Conservation (phyloP, 2,329 filamentous ascomycete species). For the Trichothecium roseum region DNA sequence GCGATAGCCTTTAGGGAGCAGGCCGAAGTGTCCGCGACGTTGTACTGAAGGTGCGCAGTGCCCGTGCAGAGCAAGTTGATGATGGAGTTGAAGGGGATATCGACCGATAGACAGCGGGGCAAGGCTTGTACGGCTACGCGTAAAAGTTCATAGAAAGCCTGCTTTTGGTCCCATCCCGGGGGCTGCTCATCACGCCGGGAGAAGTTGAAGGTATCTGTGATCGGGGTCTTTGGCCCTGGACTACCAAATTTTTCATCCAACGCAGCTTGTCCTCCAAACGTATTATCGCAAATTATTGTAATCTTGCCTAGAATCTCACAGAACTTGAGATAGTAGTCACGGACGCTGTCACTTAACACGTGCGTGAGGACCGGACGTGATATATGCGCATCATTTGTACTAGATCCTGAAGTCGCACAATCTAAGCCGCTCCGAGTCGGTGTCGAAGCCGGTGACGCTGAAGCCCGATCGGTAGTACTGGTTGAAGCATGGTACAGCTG, state of each 20-base stretch:
- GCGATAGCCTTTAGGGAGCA: slow-evolving; percentile 94
- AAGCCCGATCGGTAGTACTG: slow-evolving; percentile 29
- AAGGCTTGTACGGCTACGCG: slow-evolving; percentile 93
- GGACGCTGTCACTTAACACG: slow-evolving; percentile 62
- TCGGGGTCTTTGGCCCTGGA: slow-evolving; percentile 84
- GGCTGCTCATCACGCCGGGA: slow-evolving; percentile 69
- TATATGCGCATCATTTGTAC: slow-evolving; percentile 48
- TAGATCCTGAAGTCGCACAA: slow-evolving; percentile 7
- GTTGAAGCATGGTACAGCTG: slow-evolving; percentile 42
- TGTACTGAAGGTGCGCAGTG: slow-evolving; percentile 86
- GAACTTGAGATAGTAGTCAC: slow-evolving; percentile 81
- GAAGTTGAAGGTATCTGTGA: slow-evolving; percentile 90
- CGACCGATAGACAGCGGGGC: slow-evolving; percentile 81
- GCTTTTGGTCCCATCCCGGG: slow-evolving; percentile 68
- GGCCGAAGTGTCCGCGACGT: slow-evolving; percentile 85
- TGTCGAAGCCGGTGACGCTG: slow-evolving; percentile 39
- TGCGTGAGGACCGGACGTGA: slow-evolving; percentile 54
- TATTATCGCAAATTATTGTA: slow-evolving; percentile 90
- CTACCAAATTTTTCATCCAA: slow-evolving; percentile 90
- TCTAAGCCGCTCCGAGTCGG: slow-evolving; percentile 18
- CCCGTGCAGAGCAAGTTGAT: slow-evolving; percentile 94
- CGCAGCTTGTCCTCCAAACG: slow-evolving; percentile 91
- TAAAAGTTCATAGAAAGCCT: slow-evolving; percentile 89
- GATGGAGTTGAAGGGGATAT: slow-evolving; percentile 85
- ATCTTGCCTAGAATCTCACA: slow-evolving; percentile 95